phyloP scores from a whole-genome alignment of 192 early-diverging fungal genomes.

The Coemansia reversa region DNA sequence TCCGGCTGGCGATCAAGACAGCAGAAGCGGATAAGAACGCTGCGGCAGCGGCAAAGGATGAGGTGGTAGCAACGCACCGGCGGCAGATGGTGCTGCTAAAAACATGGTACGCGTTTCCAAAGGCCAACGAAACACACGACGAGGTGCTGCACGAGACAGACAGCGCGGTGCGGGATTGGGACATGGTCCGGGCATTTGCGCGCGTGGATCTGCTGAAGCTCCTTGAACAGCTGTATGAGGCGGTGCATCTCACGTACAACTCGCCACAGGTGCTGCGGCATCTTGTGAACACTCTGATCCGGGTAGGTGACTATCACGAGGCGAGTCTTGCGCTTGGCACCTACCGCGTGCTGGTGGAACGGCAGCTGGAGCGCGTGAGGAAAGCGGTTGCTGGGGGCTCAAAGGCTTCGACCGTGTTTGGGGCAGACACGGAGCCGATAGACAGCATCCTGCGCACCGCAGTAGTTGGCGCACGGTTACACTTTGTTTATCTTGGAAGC shows the following conservation, averaged over 20 bases:
- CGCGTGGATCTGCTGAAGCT: slow-evolving; percentile 58
- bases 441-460: slow-evolving; percentile 29
- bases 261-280: slow-evolving; percentile 68
- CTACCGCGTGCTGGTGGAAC: slow-evolving; percentile 60
- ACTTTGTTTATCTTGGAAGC: slow-evolving; percentile 30
- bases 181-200: slow-evolving; percentile 54
- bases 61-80: slow-evolving; percentile 56
- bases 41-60: slow-evolving; percentile 16
- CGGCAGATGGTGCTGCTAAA: slow-evolving; percentile 64
- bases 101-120: slow-evolving; percentile 59
- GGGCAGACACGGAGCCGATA: slow-evolving; percentile 18
- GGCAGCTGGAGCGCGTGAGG: slow-evolving; percentile 41
- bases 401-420: neutral
- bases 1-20: slow-evolving; percentile 41
- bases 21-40: slow-evolving; percentile 6
- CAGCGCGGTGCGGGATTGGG: slow-evolving; percentile 61
- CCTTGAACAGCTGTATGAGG: slow-evolving; percentile 64
- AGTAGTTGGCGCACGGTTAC: slow-evolving; percentile 53
- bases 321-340: slow-evolving; percentile 66
- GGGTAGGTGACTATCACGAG: slow-evolving; percentile 72
- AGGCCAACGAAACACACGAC: slow-evolving; percentile 59
- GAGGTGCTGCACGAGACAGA: slow-evolving; percentile 65
- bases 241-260: slow-evolving; percentile 66
- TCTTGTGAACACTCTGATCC: slow-evolving; percentile 58
- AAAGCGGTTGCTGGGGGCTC: slow-evolving; percentile 20